Percentiles rank a stretch among this genome's conserved stretches.
phyloP scores from a whole-genome alignment of 805 yeast genomes.

The Lachancea kluyveri region DNA sequence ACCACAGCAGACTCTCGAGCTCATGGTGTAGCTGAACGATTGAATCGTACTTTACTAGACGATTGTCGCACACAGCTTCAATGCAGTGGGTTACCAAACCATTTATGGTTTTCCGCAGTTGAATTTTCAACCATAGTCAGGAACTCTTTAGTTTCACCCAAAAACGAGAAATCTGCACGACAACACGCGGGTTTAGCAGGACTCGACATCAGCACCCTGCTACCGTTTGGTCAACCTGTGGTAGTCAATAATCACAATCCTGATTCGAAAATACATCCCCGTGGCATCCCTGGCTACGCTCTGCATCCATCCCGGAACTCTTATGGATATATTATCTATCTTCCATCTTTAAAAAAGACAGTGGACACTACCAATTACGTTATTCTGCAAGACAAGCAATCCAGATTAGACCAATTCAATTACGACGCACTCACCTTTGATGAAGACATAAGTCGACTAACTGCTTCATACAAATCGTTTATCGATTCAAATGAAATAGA shows the following conservation, averaged over 20 bases:
- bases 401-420: not conserved
- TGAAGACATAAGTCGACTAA: no score
- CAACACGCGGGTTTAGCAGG: not conserved
- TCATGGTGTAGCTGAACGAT: slow-evolving; percentile 11
- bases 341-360: slow-evolving; percentile 1
- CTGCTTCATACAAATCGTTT: no score
- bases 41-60: slow-evolving; percentile 9
- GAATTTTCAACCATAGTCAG: slow-evolving; percentile 5
- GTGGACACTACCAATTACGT: slow-evolving; percentile 2
- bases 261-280: slow-evolving; percentile 1
- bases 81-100: slow-evolving; percentile 5
- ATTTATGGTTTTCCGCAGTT: slow-evolving; percentile 11
- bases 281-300: slow-evolving; percentile 1
- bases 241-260: slow-evolving; percentile 4
- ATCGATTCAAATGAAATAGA: no score
- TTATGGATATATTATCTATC: slow-evolving; percentile 3
- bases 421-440: slow-evolving; percentile 1
- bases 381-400: no score
- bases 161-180: slow-evolving; percentile 1
- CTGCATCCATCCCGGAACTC: slow-evolving; percentile 1
- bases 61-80: slow-evolving; percentile 11
- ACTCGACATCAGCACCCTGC: slow-evolving; percentile 1
- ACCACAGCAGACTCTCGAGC: slow-evolving; percentile 8
- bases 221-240: slow-evolving; percentile 11
- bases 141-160: slow-evolving; percentile 1